Base-by-base conservation (phyloP, 2,329 filamentous ascomycete genomes). In the Fusarium sublunatum region DNA sequence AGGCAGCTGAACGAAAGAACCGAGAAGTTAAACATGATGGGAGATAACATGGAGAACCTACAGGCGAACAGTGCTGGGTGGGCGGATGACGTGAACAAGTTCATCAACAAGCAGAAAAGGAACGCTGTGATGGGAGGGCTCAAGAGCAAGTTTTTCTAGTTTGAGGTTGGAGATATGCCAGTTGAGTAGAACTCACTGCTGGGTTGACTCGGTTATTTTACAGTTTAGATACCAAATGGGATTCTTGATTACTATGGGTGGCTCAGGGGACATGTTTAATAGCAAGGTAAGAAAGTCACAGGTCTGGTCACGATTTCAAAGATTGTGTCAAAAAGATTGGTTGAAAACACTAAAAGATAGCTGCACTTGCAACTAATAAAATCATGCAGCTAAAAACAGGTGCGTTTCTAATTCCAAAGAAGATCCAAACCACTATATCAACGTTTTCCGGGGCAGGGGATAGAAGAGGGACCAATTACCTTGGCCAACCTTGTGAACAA, bases 1-100 rank as follows among this genome's bases (percentile, higher is more conserved):
- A 84, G 93, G 32, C 92, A 96, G 75, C 77, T 99, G 41, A 93
- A 96, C 69, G 93, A 98, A 77, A 81, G 95, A 46, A 97, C 95
- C 1, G 92, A 98, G 78, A 92, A 89, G 72, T 80, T 99, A 55
- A 90, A 89, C 40, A 80, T 96, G 6, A 89, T 94, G 77, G 90
- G 89, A 3, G 94, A 98, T 70, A 88, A 82, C 43, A 93, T 98
- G 87, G 90, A 96, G 62, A 88, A 86, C 62, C 78, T 97, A 58
- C 89, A 94, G 71, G 85, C 92, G 70, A 89, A 89, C 67, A 96
- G 91, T 73, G 87, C 87, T 52, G 90, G 88, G 15, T 98, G 92
- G 88, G 90, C 92, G 12, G 87, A 93, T 29, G 93, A 96, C 73
- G 93, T 96, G 48, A 90, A 86, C 71, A 97, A 96, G 75, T 97